Evolutionary conservation across 768 basidiomycete genomes (phyloP), one percentile per base, ranked within the genome.

Genomic region (Lentinula raphanica): DNA sequence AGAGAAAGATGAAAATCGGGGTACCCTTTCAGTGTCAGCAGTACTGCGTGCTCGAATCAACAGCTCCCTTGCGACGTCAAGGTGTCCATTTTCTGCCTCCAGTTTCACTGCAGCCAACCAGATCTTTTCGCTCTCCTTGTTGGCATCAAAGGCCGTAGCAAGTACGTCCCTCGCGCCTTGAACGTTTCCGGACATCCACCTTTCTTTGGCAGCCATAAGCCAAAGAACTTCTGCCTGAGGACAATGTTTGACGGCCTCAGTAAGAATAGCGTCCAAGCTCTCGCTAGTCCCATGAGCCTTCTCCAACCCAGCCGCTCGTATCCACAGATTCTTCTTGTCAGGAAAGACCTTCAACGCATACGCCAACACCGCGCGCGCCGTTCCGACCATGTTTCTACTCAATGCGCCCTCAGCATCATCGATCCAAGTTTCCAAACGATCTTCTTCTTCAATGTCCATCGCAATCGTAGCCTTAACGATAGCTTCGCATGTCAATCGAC

Each of bases 121-220:
- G 66, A 99, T 98, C 63, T 89, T 87, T 74, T 98, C 97, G 68
- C 92, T 95, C 70, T 98, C 94, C 12, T 94, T 92, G 68, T 98
- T 98, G 56, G 93, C 92, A 53, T 89, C 83, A 78, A 98, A 98
- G 0, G 97, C 94, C 38, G 82, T 81, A 60, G 88, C 92, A 13
- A 98, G 85, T 13, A 96, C 90, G 62, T 87, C 85, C 35, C 94
- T 88, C 2, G 97, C 93, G n/a, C 87, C 89, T 1, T 87, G 84
- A 13, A 98, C 92, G 66, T 98, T 92, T 6, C 91, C 92, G 25
- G 75, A 76, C 15, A 93, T 68, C 96, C 96, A 99, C 69, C 93
- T 92, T 75, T 98, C 96, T 73, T 99, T 99, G 3, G 96, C 97
- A 51, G 88, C 83, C 94, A 98, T 98, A 31, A 98, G 80, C 97